Evolutionary conservation across 1,284 basidiomycete species (phyloP), one percentile per base, ranked within the genome.

Genomic region (Xanthoconium separans): DNA sequence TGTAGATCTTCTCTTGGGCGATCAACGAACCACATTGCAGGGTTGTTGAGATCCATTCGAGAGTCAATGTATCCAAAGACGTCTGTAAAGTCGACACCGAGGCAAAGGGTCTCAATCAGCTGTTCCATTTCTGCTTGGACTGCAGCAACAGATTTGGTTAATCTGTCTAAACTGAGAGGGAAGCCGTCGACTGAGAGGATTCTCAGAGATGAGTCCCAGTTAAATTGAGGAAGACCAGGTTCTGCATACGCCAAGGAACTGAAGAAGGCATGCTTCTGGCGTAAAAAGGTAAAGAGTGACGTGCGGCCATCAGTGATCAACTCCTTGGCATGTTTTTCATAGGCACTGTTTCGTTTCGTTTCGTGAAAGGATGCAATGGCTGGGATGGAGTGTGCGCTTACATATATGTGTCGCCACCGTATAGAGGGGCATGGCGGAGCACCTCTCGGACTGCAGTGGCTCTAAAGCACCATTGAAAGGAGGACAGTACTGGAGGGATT

Each of bases 181-280:
- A 44, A 24, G 3, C 49, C 55, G 4, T 57, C 44, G 0, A 57
- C 22, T 0, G 56, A 57, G 0, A 57, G 43, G 2, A 57, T 13
- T 0, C 3, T 45, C 42, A 58, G 45, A 0, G 0, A 6, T 0
- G 29, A 0, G 1, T 58, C 10, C 50, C 56, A 57, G 12, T 37
- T 53, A 16, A 57, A 57, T 2, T 53, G 55, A 2, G 56, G 56
- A 2, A 58, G 50, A 0, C 40, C 33, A 4, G 56, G 56, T 15
- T 58, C 44, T 0, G 2, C 1, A 10, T 58, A 58, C 1, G 56
- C 27, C 2, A 58, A 4, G 0, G 46, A 15, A 20, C 50, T 58
- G 1, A 58, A 1, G 12, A 31, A 31, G 0, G 37, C 30, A 27
- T 49, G 47, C n/a, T 58, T 58, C 13, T 58, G 56, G 0, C 44